Conservation (phyloP, 2,329 filamentous ascomycete species). For the Neonectria neomacrospora region DNA sequence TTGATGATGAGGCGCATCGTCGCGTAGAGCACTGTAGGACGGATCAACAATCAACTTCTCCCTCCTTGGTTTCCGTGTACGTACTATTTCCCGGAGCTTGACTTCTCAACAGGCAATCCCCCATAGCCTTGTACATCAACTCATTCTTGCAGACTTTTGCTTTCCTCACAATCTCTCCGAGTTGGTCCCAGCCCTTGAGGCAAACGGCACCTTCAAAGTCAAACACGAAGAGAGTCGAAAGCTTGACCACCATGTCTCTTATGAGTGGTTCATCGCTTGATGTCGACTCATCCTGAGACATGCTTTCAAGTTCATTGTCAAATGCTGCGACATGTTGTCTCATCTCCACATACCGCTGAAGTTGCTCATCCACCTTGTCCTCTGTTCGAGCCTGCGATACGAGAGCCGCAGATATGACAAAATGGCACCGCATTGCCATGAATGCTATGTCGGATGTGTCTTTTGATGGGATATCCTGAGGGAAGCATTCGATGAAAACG, state of each 20-base stretch:
- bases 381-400: constrained; percentile 63
- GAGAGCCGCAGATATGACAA: constrained; percentile 67
- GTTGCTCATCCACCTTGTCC: constrained; percentile 60
- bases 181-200: constrained; percentile 74
- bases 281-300: constrained; percentile 53
- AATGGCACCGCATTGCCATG: constrained; percentile 76
- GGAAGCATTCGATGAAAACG: constrained; percentile 62
- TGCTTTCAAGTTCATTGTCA: constrained; percentile 65
- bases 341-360: constrained; percentile 70
- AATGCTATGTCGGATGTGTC: constrained; percentile 62
- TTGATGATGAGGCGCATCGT: constrained; percentile 76
- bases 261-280: constrained; percentile 56
- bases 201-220: constrained; percentile 81
- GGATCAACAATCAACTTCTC: constrained; percentile 7
- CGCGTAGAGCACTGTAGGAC: constrained; percentile 57
- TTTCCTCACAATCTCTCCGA: constrained; percentile 69
- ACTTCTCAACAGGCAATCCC: constrained; percentile 70
- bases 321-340: constrained; percentile 72
- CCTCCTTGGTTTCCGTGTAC: constrained; percentile 11
- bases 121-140: constrained; percentile 69
- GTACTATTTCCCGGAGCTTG: constrained; percentile 63
- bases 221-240: constrained; percentile 75
- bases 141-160: constrained; percentile 57
- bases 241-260: constrained; percentile 68
- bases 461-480: constrained; percentile 55